Base-by-base conservation (phyloP, 768 basidiomycete species). In the Daedaleopsis nitida region DNA sequence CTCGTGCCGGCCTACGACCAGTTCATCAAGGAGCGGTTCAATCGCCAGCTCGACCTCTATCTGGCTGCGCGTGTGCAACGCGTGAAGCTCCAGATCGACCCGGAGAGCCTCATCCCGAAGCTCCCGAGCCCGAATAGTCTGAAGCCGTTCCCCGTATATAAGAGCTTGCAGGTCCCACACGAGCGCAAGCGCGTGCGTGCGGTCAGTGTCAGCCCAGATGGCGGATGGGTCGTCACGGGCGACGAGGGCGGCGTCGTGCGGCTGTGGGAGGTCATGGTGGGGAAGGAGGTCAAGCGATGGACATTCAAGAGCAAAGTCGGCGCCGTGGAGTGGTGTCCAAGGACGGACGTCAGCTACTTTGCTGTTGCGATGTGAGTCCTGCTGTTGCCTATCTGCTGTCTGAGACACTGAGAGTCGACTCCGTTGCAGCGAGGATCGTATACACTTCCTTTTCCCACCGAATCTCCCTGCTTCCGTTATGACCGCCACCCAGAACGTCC, bases 1-100 rank as follows among this genome's bases (percentile, higher is more conserved):
- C 85, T 89, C 27, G 97, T 98, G 8, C 96, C 96, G 2, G 97
- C 88, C 4, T 98, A 95, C 74, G 83, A 89, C 68, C 83, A 85
- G 59, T 94, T 98, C 73, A 93, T 98, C 68, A 91, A 96, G 72
- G 90, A 98, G 64, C 86, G 94, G 49, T 98, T 98, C 75, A 86
- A 84, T 69, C 87, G 97, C 21, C 95, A 96, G 75, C 83, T 99
- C 38, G 97, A 99, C 74, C 80, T 99, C 19, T 99, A 99, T 72
- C 86, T 99, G 48, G 97, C 97, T 3, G 96, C 97, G 38, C 84
- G 97, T 49, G 86, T 97, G 64, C 91, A 93, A 66, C 80, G 92
- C 56, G 84, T 81, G 55, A 94, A 92, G 72, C 84, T 98, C 35
- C 94, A 94, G 69, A 92, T 97, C 54, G 93, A 98, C 69, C 95